These are phyloP conservation scores for Debaryomyces coudertii DNA, from an alignment of 1,139 yeast genomes.

Conservation along the genomic window DNA sequence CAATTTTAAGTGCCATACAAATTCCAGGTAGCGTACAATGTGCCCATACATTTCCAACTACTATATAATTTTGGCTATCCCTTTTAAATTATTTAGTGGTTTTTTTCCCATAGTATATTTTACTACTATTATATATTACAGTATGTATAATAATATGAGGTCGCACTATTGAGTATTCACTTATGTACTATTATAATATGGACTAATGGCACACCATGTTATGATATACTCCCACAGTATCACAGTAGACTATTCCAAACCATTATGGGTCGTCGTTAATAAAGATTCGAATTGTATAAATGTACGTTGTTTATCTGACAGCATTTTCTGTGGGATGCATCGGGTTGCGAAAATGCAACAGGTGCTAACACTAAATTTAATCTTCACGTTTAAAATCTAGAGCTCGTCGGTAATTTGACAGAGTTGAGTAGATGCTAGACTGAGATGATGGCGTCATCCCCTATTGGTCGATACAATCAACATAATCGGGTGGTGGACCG, in stretches of 20 bases:
- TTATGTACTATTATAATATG: not conserved
- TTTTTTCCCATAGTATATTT: conserved; percentile 8
- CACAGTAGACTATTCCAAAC: not conserved
- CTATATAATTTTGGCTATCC: conserved; percentile 9
- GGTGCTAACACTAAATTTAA: not conserved
- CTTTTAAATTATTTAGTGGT: conserved; percentile 6
- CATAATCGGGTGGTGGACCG: not conserved
- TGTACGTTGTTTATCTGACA: not conserved
- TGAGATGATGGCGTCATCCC: not conserved
- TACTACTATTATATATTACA: conserved; percentile 4
- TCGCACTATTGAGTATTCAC: conserved; percentile 8
- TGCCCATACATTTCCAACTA: conserved; percentile 4
- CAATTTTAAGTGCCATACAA: conserved; percentile 12
- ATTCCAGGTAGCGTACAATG: conserved; percentile 8
- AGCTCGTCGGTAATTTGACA: not conserved
- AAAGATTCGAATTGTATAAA: not conserved
- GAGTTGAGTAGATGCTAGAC: not conserved
- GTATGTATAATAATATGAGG: conserved; percentile 7
- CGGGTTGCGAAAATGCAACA: conserved; percentile 1
- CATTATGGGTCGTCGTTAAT: not conserved
- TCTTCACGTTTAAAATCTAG: not conserved
- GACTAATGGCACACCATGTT: not conserved
- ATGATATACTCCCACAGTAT: not conserved
- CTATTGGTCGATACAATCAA: conserved; percentile 1
- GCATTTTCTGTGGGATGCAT: not conserved